phyloP scores from a whole-genome alignment of 352 stramenopile genomes.

The Poterioochromonas sp. region DNA sequence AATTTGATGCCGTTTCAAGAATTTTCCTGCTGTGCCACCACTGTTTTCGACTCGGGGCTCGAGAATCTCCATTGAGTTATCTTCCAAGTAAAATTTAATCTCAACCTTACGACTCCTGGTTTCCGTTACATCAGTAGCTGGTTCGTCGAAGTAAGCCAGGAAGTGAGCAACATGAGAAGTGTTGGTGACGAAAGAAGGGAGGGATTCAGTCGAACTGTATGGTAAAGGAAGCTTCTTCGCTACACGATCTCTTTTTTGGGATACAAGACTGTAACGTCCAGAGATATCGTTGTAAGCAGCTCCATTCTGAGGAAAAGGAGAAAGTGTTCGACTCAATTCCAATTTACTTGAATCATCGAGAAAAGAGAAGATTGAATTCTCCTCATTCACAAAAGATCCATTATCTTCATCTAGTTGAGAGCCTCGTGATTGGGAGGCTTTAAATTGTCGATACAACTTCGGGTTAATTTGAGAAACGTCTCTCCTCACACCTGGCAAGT shows the following conservation, averaged over 20 bases:
- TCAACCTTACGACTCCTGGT: not conserved
- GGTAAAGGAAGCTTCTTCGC: not conserved
- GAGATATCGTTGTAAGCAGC: conserved; percentile 20
- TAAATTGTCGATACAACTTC: conserved; percentile 29
- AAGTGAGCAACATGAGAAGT: not conserved
- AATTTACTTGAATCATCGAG: not conserved
- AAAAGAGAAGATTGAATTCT: not conserved
- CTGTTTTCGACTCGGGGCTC: conserved; percentile 23
- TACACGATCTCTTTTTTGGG: not conserved
- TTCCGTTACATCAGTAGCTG: not conserved
- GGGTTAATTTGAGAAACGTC: conserved; percentile 20
- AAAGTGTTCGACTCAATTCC: not conserved
- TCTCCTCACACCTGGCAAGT: conserved; percentile 17
- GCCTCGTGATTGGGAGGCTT: not conserved
- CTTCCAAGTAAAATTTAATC: conserved; percentile 14
- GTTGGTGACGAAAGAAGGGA: conserved; percentile 19
- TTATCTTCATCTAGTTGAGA: not conserved
- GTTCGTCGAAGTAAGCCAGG: not conserved
- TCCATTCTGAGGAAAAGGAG: not conserved
- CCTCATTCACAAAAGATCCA: not conserved
- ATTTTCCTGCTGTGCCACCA: conserved; percentile 12
- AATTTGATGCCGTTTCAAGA: conserved; percentile 26
- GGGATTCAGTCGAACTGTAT: not conserved
- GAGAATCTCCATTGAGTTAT: conserved; percentile 26
- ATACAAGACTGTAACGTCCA: conserved; percentile 18